Percentiles rank a stretch among this genome's conserved stretches.
Conservation (phyloP, 169 alveolate species). For the Plasmodium billcollinsi region DNA sequence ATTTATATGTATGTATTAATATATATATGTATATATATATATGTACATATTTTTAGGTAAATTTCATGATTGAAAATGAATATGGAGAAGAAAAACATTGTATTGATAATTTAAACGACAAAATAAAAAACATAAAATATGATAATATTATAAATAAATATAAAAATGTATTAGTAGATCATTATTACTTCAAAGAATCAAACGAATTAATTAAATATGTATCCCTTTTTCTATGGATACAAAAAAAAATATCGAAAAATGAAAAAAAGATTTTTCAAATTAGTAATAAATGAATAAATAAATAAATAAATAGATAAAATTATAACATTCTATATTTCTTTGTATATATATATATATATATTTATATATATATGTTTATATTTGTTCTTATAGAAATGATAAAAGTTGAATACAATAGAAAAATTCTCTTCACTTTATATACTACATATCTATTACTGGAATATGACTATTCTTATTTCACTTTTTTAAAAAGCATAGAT, state of each 20-base stretch:
- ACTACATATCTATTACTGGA: conserved; percentile 19
- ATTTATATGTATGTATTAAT: neutral
- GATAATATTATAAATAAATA: conserved; percentile 48
- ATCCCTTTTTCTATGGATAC: conserved; percentile 26
- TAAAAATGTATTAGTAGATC: conserved; percentile 26
- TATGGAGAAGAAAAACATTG: conserved; percentile 22
- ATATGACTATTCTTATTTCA: conserved; percentile 19
- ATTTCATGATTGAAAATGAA: conserved; percentile 46
- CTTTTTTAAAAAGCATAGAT: conserved; percentile 10
- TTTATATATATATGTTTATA: neutral
- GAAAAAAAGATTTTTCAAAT: conserved; percentile 17
- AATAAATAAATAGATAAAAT: neutral
- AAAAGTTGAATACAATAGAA: conserved; percentile 50
- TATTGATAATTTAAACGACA: conserved; percentile 19
- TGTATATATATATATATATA: neutral
- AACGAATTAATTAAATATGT: conserved; percentile 30
- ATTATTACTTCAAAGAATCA: conserved; percentile 23
- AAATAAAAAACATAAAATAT: conserved; percentile 8
- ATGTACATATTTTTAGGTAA: conserved; percentile 14
- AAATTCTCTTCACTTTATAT: neutral
- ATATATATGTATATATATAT: neutral
- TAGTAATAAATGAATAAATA: conserved; percentile 5
- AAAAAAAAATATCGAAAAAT: conserved; percentile 30
- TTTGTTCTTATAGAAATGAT: conserved; percentile 16
- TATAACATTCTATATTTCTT: neutral